These are phyloP conservation scores for Castanea crenata DNA, from an alignment of 306 rosid species.

Conservation along the genomic window DNA sequence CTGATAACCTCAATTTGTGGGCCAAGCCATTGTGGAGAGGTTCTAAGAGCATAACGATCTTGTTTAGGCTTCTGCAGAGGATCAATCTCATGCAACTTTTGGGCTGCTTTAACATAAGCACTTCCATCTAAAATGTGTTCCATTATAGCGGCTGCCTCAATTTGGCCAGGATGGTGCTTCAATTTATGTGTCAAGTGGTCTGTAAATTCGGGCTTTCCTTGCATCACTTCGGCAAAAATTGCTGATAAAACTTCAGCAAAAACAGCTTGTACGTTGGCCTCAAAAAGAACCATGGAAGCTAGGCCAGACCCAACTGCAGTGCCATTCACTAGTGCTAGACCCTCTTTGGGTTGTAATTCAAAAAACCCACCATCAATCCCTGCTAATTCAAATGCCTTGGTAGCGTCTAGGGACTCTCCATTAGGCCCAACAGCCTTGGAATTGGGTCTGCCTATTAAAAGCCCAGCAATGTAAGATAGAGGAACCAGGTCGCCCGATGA, in stretches of 20 bases:
- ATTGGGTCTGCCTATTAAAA: slow-evolving; percentile 72
- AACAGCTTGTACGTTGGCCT: slow-evolving; percentile 60
- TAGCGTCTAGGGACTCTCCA: slow-evolving; percentile 50
- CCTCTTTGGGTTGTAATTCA: slow-evolving; percentile 90
- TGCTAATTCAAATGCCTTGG: slow-evolving; percentile 67
- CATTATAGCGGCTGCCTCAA: slow-evolving; percentile 97
- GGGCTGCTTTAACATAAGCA: slow-evolving; percentile 64
- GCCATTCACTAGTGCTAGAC: slow-evolving; percentile 84
- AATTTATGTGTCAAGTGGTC: slow-evolving; percentile 85
- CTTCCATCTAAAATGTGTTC: slow-evolving; percentile 91
- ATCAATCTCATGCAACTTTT: slow-evolving; percentile 61
- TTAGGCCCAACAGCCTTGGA: slow-evolving; percentile 73
- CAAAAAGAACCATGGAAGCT: slow-evolving; percentile 79
- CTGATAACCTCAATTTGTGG: slow-evolving; percentile 89
- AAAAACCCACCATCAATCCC: slow-evolving; percentile 63
- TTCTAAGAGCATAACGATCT: slow-evolving; percentile 82
- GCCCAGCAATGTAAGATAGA: slow-evolving; percentile 78
- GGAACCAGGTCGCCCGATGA: slow-evolving; percentile 92
- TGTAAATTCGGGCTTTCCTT: slow-evolving; percentile 82
- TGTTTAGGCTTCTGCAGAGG: slow-evolving; percentile 95
- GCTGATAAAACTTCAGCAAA: slow-evolving; percentile 69
- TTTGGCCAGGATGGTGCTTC: slow-evolving; percentile 97
- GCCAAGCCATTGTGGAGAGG: slow-evolving; percentile 96
- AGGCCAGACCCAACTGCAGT: slow-evolving; percentile 94
- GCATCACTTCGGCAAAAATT: slow-evolving; percentile 87